Percentiles rank a stretch among this genome's conserved stretches.
Conservation (phyloP, 345 rosid species). For the Draba incana region DNA sequence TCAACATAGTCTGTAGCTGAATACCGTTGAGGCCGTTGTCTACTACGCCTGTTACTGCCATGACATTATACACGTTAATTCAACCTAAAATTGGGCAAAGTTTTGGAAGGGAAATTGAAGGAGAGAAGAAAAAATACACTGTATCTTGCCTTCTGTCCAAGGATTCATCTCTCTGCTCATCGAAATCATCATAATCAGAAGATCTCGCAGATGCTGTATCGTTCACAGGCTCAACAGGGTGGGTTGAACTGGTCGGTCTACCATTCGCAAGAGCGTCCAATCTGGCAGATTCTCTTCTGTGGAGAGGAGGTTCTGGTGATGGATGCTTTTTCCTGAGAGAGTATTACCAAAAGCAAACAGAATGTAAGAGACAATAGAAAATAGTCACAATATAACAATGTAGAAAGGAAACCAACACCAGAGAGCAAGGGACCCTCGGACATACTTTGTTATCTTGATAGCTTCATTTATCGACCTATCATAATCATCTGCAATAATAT, state of each 20-base stretch:
- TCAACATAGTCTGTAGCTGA: constrained; percentile 79
- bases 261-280: constrained; percentile 80
- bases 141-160: constrained; percentile 73
- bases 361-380: constrained; percentile 20
- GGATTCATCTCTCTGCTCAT: constrained; percentile 62
- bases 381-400: not conserved
- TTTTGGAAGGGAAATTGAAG: not conserved
- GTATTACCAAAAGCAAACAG: constrained; percentile 18
- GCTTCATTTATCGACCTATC: constrained; percentile 98
- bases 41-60: constrained; percentile 73
- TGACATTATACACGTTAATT: constrained; percentile 18
- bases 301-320: constrained; percentile 72
- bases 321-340: constrained; percentile 72
- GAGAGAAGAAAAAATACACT: constrained; percentile 20
- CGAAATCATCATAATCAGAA: constrained; percentile 69
- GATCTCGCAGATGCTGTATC: constrained; percentile 59
- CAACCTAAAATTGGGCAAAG: not conserved
- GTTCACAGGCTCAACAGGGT: constrained; percentile 51
- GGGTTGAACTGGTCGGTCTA: constrained; percentile 56
- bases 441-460: constrained; percentile 89
- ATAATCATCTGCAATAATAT: constrained; percentile 85
- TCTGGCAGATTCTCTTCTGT: constrained; percentile 68
- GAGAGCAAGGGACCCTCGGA: constrained; percentile 25
- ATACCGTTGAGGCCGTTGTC: constrained; percentile 92
- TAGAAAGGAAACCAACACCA: constrained; percentile 15